Base-by-base conservation (phyloP, 108 stramenopile species). In the Fistulifera solaris region DNA sequence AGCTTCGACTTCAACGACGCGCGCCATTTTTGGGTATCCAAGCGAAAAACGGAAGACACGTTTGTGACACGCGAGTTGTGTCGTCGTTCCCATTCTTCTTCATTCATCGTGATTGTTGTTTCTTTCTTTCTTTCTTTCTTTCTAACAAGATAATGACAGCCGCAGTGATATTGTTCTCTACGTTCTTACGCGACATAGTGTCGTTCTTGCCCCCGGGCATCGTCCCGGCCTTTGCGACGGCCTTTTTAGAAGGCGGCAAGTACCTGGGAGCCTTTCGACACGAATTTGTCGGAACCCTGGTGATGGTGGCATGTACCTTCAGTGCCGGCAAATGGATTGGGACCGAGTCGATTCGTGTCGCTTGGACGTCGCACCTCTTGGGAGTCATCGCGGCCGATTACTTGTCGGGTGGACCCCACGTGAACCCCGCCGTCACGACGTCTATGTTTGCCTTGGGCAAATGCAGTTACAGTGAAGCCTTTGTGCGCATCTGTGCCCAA, bases 251-350 rank as follows among this genome's bases (percentile, higher is more conserved):
- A 44, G 68, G 77, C 12, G 72, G 76, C 2, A 76, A 80, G 54
- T 78, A 85, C 50, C 52, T 75, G 38, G 49, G 59, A 0, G 60
- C 56, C 24, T 93, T 71, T 63, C 61, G 77, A 7, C 61, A 77
- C 49, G 91, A 93, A 58, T 87, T 86, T 59, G 54, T 87, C 52
- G 87, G 87, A 48, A 78, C 85, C 12, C 63, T 83, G 16, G 56
- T 93, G 40, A 93, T 93, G 90, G 82, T 93, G 39, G 75, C 49
- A 15, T 73, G 75, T 26, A 93, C 91, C 24, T 93, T 93, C 59
- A 82, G 80, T 11, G 82, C 91, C 21, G 91, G 91, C 27, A 93
- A 88, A 61, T 93, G 91, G 91, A 76, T 86, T 23, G 83, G 83
- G 6, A 31, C 60, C 35, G 76, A 82, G 38, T 59, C 59, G 7